Evolutionary conservation across 164 flowering plant species (phyloP).

Genomic region (Aristolochia contorta): DNA sequence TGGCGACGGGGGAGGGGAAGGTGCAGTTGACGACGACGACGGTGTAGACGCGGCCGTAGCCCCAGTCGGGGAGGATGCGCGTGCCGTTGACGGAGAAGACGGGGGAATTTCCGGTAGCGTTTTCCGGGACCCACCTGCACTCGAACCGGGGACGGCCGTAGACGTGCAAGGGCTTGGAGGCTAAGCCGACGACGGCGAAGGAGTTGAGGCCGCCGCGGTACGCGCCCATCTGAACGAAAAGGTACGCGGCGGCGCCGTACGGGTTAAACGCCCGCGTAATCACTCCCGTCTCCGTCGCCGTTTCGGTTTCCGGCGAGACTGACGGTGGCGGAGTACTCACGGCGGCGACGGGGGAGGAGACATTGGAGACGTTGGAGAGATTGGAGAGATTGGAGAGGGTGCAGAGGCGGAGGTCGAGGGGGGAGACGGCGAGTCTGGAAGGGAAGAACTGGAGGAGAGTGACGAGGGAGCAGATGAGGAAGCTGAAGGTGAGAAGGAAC

Average conservation of each 20-base stretch:
- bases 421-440: slow-evolving; percentile 34
- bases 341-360: slow-evolving; percentile 11
- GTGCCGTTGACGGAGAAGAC: slow-evolving; percentile 19
- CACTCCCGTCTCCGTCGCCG: slow-evolving; percentile 14
- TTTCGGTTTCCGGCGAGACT: not conserved
- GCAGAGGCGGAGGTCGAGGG: slow-evolving; percentile 43
- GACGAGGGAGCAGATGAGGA: slow-evolving; percentile 36
- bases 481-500: slow-evolving; percentile 31
- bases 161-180: slow-evolving; percentile 47
- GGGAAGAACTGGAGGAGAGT: slow-evolving; percentile 51
- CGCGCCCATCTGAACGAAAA: slow-evolving; percentile 75
- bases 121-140: slow-evolving; percentile 50
- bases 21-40: slow-evolving; percentile 86
- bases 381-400: slow-evolving; percentile 17
- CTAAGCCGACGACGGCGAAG: slow-evolving; percentile 41
- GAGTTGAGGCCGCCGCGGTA: slow-evolving; percentile 76
- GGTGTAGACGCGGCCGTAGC: slow-evolving; percentile 88
- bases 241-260: slow-evolving; percentile 65
- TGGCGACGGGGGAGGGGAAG: slow-evolving; percentile 37
- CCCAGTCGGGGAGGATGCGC: slow-evolving; percentile 83
- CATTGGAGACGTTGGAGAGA: slow-evolving; percentile 12
- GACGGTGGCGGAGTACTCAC: not conserved
- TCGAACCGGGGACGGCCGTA: slow-evolving; percentile 34
- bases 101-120: not conserved
- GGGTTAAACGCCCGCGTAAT: slow-evolving; percentile 49